A percentile compares a stretch with the other conserved stretches of the same genome.
Evolutionary conservation across 2,329 filamentous ascomycete species (phyloP).

Genomic region (Penicillium aurantiogriseum): DNA sequence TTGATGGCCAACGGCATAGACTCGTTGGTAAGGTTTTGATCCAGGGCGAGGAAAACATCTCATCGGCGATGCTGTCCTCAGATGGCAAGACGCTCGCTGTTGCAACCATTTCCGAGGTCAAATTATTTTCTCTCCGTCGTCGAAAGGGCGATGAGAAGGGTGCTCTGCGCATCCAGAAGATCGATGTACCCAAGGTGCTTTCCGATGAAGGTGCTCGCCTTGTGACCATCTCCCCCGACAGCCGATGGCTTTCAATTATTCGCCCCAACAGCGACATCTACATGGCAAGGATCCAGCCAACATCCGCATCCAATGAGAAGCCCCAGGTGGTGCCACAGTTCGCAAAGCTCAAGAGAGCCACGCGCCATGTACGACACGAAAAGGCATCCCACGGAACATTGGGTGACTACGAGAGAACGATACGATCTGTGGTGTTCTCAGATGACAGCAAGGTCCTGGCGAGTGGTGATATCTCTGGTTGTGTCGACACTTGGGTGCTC

Average conservation of each 20-base stretch:
- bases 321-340: constrained; percentile 47
- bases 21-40: constrained; percentile 67
- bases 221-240: constrained; percentile 53
- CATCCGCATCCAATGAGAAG: constrained; percentile 44
- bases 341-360: constrained; percentile 40
- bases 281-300: constrained; percentile 49
- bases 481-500: constrained; percentile 82
- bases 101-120: constrained; percentile 71
- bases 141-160: constrained; percentile 53
- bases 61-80: constrained; percentile 67
- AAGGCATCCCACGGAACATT: constrained; percentile 63
- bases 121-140: constrained; percentile 68
- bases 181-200: constrained; percentile 61
- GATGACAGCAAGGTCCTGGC: constrained; percentile 76
- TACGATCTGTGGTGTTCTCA: constrained; percentile 75
- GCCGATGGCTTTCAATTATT: constrained; percentile 50
- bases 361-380: constrained; percentile 37
- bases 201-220: constrained; percentile 64
- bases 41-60: constrained; percentile 76
- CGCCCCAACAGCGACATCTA: constrained; percentile 61
- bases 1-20: constrained; percentile 37
- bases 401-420: constrained; percentile 72
- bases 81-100: constrained; percentile 74
- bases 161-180: constrained; percentile 67
- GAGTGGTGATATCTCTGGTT: constrained; percentile 76